Evolutionary conservation across 2,329 filamentous ascomycete species (phyloP).

Genomic region (Clonostachys byssicola): DNA sequence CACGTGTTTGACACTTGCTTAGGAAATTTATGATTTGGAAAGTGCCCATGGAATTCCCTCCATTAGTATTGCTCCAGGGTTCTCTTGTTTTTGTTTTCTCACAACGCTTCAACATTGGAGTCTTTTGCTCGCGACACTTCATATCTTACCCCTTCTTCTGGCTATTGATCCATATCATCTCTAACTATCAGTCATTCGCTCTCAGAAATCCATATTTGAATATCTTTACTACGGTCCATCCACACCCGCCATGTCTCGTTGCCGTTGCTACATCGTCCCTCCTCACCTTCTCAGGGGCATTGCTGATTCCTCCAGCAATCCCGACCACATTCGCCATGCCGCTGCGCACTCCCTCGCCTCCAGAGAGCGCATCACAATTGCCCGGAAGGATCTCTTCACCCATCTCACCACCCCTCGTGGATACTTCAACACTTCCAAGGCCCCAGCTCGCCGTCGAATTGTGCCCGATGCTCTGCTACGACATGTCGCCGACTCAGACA

Average conservation of each 20-base stretch:
- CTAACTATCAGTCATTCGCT: too few species aligned
- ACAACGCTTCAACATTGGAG: too few species aligned
- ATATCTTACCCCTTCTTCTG: too few species aligned
- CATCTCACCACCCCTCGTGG: slow-evolving; percentile 24
- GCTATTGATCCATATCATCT: too few species aligned
- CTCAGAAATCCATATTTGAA: too few species aligned
- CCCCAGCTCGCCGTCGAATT: slow-evolving; percentile 16
- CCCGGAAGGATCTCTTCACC: slow-evolving; percentile 26
- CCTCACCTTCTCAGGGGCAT: slow-evolving; percentile 40
- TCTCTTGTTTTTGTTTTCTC: too few species aligned
- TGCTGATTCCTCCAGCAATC: slow-evolving; percentile 29
- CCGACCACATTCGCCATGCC: slow-evolving; percentile 24
- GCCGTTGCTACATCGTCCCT: slow-evolving; percentile 35
- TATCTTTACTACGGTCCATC: too few species aligned
- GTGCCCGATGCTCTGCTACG: slow-evolving; percentile 32
- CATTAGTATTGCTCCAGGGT: too few species aligned
- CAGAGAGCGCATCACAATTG: slow-evolving; percentile 19
- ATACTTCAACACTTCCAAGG: slow-evolving; percentile 8
- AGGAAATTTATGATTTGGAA: too few species aligned
- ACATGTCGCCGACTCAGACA: slow-evolving; percentile 26
- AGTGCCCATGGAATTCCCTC: too few species aligned
- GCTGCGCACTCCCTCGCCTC: slow-evolving; percentile 27
- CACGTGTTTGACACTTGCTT: too few species aligned
- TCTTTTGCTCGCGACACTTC: too few species aligned
- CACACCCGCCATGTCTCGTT: background rate